phyloP scores from a whole-genome alignment of 2,329 filamentous ascomycete species.

The Fusarium sarcochroum region DNA sequence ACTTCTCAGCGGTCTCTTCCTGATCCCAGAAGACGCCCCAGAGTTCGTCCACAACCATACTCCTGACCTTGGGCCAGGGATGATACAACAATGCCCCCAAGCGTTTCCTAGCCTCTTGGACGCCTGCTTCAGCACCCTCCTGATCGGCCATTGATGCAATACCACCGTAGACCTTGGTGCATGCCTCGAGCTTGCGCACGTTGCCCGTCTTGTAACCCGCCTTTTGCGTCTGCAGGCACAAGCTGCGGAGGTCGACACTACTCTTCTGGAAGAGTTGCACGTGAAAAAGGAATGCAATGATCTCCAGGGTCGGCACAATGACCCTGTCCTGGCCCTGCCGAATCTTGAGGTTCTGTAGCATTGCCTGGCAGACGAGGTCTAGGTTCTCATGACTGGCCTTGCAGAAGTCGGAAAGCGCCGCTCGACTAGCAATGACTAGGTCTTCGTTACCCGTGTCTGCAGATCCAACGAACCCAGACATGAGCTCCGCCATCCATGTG shows the following conservation, averaged over 20 bases:
- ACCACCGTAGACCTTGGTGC: constrained; percentile 82
- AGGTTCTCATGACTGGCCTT: constrained; percentile 57
- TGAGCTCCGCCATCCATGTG: constrained; percentile 65
- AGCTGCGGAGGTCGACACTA: constrained; percentile 62
- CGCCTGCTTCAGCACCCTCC: constrained; percentile 48
- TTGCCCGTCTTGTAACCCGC: constrained; percentile 87
- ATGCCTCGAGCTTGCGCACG: constrained; percentile 84
- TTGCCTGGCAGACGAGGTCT: constrained; percentile 62
- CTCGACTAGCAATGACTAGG: constrained; percentile 77
- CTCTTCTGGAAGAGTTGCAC: constrained; percentile 63
- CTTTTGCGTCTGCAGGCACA: constrained; percentile 82
- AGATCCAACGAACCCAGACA: constrained; percentile 79
- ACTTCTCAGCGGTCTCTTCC: constrained; percentile 49
- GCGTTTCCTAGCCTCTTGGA: constrained; percentile 73
- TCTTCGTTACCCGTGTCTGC: constrained; percentile 85
- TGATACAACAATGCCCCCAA: constrained; percentile 81
- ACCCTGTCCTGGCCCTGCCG: constrained; percentile 76
- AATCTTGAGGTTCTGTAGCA: constrained; percentile 67
- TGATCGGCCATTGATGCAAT: constrained; percentile 62
- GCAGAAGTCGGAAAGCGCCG: constrained; percentile 72
- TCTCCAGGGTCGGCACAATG: constrained; percentile 81
- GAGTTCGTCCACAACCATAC: constrained; percentile 71
- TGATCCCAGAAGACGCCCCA: constrained; percentile 61
- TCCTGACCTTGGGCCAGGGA: constrained; percentile 83
- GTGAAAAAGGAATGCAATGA: constrained; percentile 83